These are phyloP conservation scores for Nicotiana knightiana DNA, from an alignment of 257 asterid genomes.

Conservation along the genomic window DNA sequence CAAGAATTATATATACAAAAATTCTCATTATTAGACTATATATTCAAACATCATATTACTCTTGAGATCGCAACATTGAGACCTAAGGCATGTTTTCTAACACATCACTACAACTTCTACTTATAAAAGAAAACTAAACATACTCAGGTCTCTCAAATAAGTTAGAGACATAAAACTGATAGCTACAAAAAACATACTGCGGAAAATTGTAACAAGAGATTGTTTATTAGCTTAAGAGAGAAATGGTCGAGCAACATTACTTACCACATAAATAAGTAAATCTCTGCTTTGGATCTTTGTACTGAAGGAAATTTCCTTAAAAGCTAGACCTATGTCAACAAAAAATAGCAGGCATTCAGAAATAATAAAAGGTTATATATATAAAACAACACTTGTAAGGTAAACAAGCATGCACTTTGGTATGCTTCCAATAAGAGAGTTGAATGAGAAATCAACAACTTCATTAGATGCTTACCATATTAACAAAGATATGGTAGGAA, in stretches of 20 bases:
- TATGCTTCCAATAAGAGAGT: slow-evolving; percentile 63
- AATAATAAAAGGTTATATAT: neutral
- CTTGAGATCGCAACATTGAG: too few relatives aligned
- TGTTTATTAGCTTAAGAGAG: neutral
- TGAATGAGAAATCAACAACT: slow-evolving; percentile 59
- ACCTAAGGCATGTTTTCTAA: too few relatives aligned
- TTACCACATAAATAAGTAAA: slow-evolving; percentile 84
- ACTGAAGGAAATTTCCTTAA: slow-evolving; percentile 79
- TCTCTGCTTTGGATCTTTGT: too few relatives aligned
- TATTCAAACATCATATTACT: too few relatives aligned
- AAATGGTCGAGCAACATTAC: slow-evolving; percentile 9
- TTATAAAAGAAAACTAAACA: too few relatives aligned
- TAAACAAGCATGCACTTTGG: slow-evolving; percentile 66
- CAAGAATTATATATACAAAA: too few relatives aligned
- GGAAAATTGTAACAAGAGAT: neutral
- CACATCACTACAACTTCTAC: too few relatives aligned
- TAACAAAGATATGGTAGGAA: too few relatives aligned
- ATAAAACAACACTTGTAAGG: slow-evolving; percentile 16
- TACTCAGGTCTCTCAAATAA: too few relatives aligned
- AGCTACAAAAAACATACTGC: neutral
- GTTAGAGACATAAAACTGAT: too few relatives aligned
- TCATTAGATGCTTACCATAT: too few relatives aligned
- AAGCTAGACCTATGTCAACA: slow-evolving; percentile 48
- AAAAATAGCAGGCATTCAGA: slow-evolving; percentile 5
- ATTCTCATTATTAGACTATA: too few relatives aligned